Conservation (phyloP, 2,329 filamentous ascomycete species). For the Trichoderma hamatum region DNA sequence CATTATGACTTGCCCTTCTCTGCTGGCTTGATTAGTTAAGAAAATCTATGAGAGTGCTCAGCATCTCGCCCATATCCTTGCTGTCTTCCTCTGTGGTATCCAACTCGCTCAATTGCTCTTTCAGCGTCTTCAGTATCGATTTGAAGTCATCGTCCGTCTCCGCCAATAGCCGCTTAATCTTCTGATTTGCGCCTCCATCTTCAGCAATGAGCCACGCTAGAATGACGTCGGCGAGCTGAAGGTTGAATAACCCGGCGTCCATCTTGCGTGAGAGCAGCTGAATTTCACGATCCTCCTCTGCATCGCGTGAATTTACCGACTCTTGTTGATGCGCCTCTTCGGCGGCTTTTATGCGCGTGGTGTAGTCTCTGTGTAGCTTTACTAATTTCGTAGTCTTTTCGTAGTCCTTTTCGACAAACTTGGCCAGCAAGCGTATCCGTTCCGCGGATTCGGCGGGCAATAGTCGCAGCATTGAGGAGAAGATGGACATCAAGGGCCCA, state of each 20-base stretch:
- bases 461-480: constrained; percentile 77
- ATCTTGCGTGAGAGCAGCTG: constrained; percentile 76
- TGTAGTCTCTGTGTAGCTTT: constrained; percentile 71
- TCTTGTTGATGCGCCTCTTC: constrained; percentile 52
- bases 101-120: constrained; percentile 58
- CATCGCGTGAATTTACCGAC: constrained; percentile 28
- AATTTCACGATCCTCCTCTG: constrained; percentile 58
- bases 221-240: constrained; percentile 83
- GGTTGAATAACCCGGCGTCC: constrained; percentile 80
- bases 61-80: constrained; percentile 60
- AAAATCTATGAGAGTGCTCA: constrained; percentile 56
- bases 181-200: constrained; percentile 72
- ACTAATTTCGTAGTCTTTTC: constrained; percentile 78
- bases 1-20: constrained; percentile 1
- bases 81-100: constrained; percentile 62
- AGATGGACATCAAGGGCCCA: constrained; percentile 84
- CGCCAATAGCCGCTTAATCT: constrained; percentile 64
- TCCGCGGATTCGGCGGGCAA: constrained; percentile 76
- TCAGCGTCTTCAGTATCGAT: constrained; percentile 67
- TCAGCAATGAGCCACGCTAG: constrained; percentile 92
- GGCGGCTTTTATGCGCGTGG: constrained; percentile 59
- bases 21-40: constrained; percentile 38
- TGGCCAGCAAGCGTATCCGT: constrained; percentile 83
- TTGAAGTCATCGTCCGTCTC: constrained; percentile 68
- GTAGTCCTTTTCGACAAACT: constrained; percentile 94